These are phyloP conservation scores for Yamadazyma sp. DNA, from an alignment of 805 yeast species.

Conservation along the genomic window DNA sequence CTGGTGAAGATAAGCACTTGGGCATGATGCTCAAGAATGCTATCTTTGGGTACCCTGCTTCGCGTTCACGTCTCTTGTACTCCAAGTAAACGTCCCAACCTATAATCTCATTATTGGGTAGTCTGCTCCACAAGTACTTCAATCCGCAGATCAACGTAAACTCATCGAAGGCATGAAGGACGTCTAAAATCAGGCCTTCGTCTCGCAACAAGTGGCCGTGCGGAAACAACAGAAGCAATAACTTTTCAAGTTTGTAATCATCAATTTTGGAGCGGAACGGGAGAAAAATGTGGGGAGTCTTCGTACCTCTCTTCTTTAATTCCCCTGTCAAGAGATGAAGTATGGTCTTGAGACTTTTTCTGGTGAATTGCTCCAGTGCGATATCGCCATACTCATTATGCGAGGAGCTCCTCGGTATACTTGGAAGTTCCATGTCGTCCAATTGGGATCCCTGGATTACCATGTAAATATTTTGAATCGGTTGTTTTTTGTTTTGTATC, in stretches of 20 bases:
- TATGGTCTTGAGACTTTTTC: slow-evolving; percentile 65
- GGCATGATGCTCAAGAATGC: slow-evolving; percentile 86
- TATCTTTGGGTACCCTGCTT: slow-evolving; percentile 63
- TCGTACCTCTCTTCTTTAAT: slow-evolving; percentile 65
- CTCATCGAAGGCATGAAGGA: slow-evolving; percentile 54
- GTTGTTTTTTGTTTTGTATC: slow-evolving; percentile 2
- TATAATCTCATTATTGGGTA: slow-evolving; percentile 75
- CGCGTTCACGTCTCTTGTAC: slow-evolving; percentile 63
- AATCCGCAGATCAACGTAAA: slow-evolving; percentile 70
- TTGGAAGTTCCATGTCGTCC: slow-evolving; percentile 25
- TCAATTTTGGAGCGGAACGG: slow-evolving; percentile 75
- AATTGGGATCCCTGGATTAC: slow-evolving; percentile 10
- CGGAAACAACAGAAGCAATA: slow-evolving; percentile 60
- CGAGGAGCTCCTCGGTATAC: slow-evolving; percentile 17
- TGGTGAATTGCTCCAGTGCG: slow-evolving; percentile 44
- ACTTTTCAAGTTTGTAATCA: slow-evolving; percentile 56
- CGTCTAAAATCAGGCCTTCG: slow-evolving; percentile 21
- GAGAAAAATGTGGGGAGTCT: slow-evolving; percentile 69
- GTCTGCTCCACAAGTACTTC: slow-evolving; percentile 83
- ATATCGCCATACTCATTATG: slow-evolving; percentile 14
- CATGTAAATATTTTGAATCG: not conserved
- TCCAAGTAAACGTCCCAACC: slow-evolving; percentile 84
- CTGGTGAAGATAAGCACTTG: slow-evolving; percentile 73
- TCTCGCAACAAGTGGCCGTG: slow-evolving; percentile 45
- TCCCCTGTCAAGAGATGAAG: slow-evolving; percentile 73